These are phyloP conservation scores for Pilaira anomala DNA, from an alignment of 192 early-diverging fungal species.

Conservation along the genomic window DNA sequence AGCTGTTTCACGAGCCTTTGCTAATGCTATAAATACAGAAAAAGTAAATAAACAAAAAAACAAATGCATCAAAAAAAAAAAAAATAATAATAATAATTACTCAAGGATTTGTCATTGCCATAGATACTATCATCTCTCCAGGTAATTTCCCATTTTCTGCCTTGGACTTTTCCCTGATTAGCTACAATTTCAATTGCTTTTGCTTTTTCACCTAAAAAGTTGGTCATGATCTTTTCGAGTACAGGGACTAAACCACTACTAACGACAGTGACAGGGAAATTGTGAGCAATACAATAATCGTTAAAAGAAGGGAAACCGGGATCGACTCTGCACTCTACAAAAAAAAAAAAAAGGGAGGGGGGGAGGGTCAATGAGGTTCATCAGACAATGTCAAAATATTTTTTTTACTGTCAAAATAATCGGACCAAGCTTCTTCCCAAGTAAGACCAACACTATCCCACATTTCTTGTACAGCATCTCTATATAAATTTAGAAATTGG, in stretches of 20 bases:
- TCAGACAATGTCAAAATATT: neutral
- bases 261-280: conserved; percentile 62
- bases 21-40: conserved; percentile 24
- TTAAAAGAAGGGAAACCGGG: conserved; percentile 58
- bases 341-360: no score
- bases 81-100: conserved; percentile 19
- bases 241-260: conserved; percentile 59
- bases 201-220: conserved; percentile 46
- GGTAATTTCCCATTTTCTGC: conserved; percentile 56
- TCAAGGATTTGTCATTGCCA: conserved; percentile 63
- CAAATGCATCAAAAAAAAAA: no score
- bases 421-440: conserved; percentile 40
- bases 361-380: neutral
- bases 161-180: conserved; percentile 48
- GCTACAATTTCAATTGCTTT: conserved; percentile 56
- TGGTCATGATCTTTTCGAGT: conserved; percentile 48
- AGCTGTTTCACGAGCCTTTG: conserved; percentile 24
- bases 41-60: neutral
- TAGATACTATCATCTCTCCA: conserved; percentile 62
- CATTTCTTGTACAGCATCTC: conserved; percentile 36
- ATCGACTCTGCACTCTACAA: conserved; percentile 54
- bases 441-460: conserved; percentile 36
- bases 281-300: conserved; percentile 42
- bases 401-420: conserved; percentile 30
- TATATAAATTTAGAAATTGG: conserved; percentile 2